Base-by-base conservation (phyloP, 495 filamentous ascomycete species). In the Aspergillus olivimuriae region DNA sequence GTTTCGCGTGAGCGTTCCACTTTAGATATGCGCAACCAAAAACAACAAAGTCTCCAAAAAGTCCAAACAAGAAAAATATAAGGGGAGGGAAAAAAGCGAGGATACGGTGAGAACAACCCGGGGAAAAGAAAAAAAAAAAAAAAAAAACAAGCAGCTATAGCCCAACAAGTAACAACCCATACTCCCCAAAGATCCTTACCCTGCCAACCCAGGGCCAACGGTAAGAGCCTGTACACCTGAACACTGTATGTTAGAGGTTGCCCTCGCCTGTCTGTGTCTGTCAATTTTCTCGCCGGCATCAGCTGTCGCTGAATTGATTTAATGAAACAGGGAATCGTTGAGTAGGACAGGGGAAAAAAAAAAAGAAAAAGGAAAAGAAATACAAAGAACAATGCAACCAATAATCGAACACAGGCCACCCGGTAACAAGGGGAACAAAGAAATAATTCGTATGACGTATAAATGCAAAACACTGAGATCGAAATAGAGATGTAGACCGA, bases 211-310 rank as follows among this genome's bases (percentile, higher is more conserved):
- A n/a, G n/a, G n/a, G n/a, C n/a, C n/a, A n/a, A n/a, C n/a, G n/a
- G n/a, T n/a, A n/a, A n/a, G n/a, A n/a, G n/a, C 24, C 24, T 11
- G 24, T 28, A 28, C 24, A 28, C 24, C 24, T 28, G 24, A 11
- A 28, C 11, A 28, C 11, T 32, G 43, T 49, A 43, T 26, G 23
- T 15, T 41, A 43, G 50, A 56, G 53, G 56, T 58, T 44, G 51
- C 55, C 55, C 55, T 58, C 55, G 24, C 39, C 35, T 34, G 30
- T 44, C 39, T 42, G 47, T 57, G 30, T 57, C 50, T 41, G 41
- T 19, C 42, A 19, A 21, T 43, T 47, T 41, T 42, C 24, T 31
- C 45, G 41, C 19, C 30, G 23, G 28, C 30, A 23, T 43, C 14
- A 12, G 15, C 8, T 14, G n/a, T 35, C 8, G 22, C 26, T 24